Base-by-base conservation (phyloP, 2,329 filamentous ascomycete species). In the Fusarium citri region DNA sequence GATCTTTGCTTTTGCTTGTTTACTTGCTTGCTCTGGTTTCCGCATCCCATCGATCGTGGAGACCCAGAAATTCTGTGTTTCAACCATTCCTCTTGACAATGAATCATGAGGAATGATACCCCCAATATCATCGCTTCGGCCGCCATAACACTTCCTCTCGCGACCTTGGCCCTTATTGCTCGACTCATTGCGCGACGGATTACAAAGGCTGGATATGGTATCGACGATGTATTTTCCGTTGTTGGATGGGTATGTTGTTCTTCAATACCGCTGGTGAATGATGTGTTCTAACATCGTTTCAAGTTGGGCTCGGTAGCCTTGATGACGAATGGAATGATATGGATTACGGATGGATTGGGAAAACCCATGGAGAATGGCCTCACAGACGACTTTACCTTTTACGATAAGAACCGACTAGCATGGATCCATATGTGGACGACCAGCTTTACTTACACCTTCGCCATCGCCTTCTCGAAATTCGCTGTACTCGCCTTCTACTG, bases 401-500 rank as follows among this genome's bases (percentile, higher is more conserved):
- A 54, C 3, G 57, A 72, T 8, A 71, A 72, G 20, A 56, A 59
- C 11, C 63, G 63, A 37, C 59, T 65, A 25, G 64, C 72, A 10
- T 72, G 56, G 58, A 54, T 75, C 6, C 51, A 76, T 48, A 64
- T 78, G 30, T 78, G 71, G 64, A 65, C 70, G 43, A 69, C 65
- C 40, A 77, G 77, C 48, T 62, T 77, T 18, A 71, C 73, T 40
- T 78, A 78, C 20, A 60, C 71, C 3, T 76, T 75, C 28, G 72
- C 75, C 11, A 71, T 78, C 11, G 74, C 69, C 15, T 75, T 76
- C 50, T 71, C 68, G 15, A 78, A 78, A 53, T 69, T 76, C 41
- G 74, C 77, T 16, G 66, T 78, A 10, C 67, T 78, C 11, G 68
- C 59, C 26, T 75, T 78, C 30, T 78, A 78, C 63, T 76, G 72